Evolutionary conservation across 2,329 filamentous ascomycete genomes (phyloP), one percentile per base, ranked within the genome.

Genomic region (Hypoxylon sp.): DNA sequence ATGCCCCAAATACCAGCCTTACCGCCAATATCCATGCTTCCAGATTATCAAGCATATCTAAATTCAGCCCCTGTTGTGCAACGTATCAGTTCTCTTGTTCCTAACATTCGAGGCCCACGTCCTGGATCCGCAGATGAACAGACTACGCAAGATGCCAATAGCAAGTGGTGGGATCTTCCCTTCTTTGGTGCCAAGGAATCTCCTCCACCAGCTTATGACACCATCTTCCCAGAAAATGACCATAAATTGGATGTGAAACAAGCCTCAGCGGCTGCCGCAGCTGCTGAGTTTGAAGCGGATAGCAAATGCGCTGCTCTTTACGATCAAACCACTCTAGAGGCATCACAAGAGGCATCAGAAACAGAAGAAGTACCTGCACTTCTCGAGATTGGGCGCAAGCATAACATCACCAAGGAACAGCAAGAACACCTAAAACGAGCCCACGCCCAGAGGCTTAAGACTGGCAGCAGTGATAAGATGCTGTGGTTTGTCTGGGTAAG

Each of bases 181-280:
- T 80, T 84, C 38, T 83, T 85, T 56, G 71, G 75, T 28, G 82
- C 80, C 19, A 81, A 80, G 41, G 79, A 87, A 9, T 81, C 84
- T 3, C 83, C 87, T 32, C 92, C 92, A 7, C 93, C 93, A 9
- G 87, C 93, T 0, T 96, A 96, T 71, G 90, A 94, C 58, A 93
- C 94, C 51, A 87, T 96, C 28, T 96, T 89, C 77, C 92, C 91
- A 1, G 81, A 82, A 43, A 79, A 82, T 58, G 82, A 84, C 48
- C 19, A 7, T 5, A 17, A 25, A 5, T 69, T 84, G 14, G 86
- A 90, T 61, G 80, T 79, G 23, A 90, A 91, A 77, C 84, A 87
- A 72, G 81, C 84, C 17, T 86, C 87, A n/a, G 87, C 86, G 1
- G 82, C 84, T 7, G 82, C 83, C 58, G 89, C 89, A 2, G 85